Evolutionary conservation across 345 rosid species (phyloP).

Genomic region (Eucalyptus cloeziana): DNA sequence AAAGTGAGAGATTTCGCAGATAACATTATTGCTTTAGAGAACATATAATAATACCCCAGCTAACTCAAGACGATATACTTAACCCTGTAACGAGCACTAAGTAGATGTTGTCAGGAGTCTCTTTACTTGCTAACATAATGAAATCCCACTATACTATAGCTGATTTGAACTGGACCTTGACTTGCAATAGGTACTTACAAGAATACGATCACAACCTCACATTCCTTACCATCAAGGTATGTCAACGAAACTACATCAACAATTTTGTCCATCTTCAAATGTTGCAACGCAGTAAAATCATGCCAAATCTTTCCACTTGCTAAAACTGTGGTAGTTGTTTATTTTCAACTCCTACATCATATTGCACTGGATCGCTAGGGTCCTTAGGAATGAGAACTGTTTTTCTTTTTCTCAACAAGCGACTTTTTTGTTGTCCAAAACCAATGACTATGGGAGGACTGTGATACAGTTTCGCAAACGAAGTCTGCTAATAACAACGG

Average conservation of each 20-base stretch:
- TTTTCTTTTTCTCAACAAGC: neutral
- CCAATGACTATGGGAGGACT: neutral
- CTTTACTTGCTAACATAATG: neutral
- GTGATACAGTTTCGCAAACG: neutral
- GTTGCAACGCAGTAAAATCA: neutral
- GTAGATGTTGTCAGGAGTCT: neutral
- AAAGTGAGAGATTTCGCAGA: neutral
- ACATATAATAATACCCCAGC: neutral
- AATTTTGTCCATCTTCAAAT: neutral
- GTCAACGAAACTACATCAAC: neutral
- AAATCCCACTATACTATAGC: neutral
- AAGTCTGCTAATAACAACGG: neutral
- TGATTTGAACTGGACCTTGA: neutral
- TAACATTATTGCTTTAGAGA: neutral
- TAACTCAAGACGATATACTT: neutral
- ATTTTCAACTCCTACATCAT: neutral
- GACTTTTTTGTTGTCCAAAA: neutral
- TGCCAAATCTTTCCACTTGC: neutral
- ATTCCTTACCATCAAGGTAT: slow-evolving; percentile 61
- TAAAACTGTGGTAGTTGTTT: neutral
- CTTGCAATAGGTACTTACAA: slow-evolving; percentile 35
- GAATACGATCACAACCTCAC: slow-evolving; percentile 66
- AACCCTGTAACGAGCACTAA: neutral
- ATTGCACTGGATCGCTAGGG: neutral
- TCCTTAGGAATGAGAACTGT: neutral